Conservation (phyloP, 768 basidiomycete species). For the Nidularia pulvinata region DNA sequence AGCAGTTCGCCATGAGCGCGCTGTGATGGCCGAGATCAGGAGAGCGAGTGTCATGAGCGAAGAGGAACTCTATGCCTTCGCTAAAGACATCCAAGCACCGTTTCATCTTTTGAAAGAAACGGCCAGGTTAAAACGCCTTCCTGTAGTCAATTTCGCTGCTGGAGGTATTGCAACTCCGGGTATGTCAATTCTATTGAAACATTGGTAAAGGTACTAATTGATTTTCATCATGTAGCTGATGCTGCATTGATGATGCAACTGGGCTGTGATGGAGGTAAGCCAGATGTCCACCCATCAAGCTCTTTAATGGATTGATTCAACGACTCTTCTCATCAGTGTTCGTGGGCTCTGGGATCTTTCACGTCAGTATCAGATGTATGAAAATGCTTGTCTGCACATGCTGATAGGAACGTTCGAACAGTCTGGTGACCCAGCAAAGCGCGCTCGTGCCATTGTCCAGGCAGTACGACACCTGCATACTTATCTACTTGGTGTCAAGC, state of each 20-base stretch:
- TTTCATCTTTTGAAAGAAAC: conserved; percentile 97
- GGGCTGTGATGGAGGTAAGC: conserved; percentile 91
- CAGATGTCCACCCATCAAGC: background rate
- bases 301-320: too few relatives aligned
- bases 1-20: conserved; percentile 91
- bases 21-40: conserved; percentile 84
- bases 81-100: conserved; percentile 91
- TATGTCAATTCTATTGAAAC: conserved; percentile 21
- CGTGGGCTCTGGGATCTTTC: conserved; percentile 97
- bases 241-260: conserved; percentile 99
- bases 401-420: conserved; percentile 17
- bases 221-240: conserved; percentile 57
- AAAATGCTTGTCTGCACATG: too few relatives aligned
- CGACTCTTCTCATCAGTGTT: conserved; percentile 59
- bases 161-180: conserved; percentile 93
- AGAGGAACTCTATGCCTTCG: conserved; percentile 92
- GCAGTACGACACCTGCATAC: conserved; percentile 48
- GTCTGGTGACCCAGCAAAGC: conserved; percentile 93
- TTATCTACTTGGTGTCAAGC: background rate
- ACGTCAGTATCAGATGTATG: conserved; percentile 45
- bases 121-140: conserved; percentile 88
- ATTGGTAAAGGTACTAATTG: background rate
- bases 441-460: conserved; percentile 95
- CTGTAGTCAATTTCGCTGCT: conserved; percentile 97
- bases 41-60: conserved; percentile 88